phyloP scores from a whole-genome alignment of 1,284 basidiomycete species.

The Rhodotorula sp. region DNA sequence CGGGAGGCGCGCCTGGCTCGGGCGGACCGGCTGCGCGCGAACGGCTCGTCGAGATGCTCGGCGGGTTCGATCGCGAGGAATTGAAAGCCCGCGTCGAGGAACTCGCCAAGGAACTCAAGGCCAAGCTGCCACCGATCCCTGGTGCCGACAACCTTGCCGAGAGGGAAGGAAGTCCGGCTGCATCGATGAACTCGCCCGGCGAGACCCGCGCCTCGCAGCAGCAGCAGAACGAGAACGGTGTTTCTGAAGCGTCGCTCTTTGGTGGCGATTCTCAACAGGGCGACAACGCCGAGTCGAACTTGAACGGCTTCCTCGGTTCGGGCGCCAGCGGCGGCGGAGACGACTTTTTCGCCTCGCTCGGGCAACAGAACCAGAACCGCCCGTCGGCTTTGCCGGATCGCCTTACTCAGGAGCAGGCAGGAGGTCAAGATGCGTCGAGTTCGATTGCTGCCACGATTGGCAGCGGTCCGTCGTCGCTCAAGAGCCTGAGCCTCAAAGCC shows the following conservation, averaged over 20 bases:
- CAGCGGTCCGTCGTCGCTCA: conserved; percentile 72
- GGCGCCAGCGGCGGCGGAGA: conserved; percentile 57
- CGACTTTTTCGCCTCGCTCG: conserved; percentile 85
- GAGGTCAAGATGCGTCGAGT: conserved; percentile 57
- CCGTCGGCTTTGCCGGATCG: conserved; percentile 59
- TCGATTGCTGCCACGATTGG: conserved; percentile 88
- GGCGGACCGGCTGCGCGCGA: conserved; percentile 59
- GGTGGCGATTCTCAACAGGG: conserved; percentile 58
- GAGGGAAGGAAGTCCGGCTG: conserved; percentile 39
- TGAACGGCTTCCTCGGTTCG: conserved; percentile 6
- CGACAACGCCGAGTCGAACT: conserved; percentile 17
- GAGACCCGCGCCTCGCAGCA: not conserved
- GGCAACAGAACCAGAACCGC: conserved; percentile 39
- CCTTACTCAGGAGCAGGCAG: conserved; percentile 50
- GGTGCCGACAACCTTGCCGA: conserved; percentile 61
- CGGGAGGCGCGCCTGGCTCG: conserved; percentile 55
- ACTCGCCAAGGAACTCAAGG: conserved; percentile 71
- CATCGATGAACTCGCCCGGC: no score
- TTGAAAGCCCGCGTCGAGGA: conserved; percentile 75
- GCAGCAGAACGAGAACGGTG: not conserved
- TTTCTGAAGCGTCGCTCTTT: conserved; percentile 45
- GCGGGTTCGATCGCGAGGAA: conserved; percentile 81
- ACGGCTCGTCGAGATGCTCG: conserved; percentile 75
- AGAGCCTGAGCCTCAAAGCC: conserved; percentile 63
- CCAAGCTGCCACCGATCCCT: conserved; percentile 48